These are phyloP conservation scores for Gossypium thurberi DNA, from an alignment of 345 rosid genomes.

Conservation along the genomic window DNA sequence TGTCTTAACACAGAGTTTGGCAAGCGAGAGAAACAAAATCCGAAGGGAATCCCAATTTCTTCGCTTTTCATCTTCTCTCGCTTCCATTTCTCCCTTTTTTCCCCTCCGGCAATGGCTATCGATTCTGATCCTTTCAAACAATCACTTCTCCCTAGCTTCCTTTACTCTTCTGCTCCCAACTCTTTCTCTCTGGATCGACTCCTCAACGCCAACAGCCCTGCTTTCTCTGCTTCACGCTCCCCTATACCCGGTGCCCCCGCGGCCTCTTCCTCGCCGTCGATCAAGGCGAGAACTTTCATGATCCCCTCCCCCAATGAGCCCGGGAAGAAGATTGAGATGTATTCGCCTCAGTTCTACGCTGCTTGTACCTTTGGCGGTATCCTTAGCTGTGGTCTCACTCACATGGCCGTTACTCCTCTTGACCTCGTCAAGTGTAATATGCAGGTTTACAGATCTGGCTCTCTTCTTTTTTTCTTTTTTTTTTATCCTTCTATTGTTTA, in stretches of 20 bases:
- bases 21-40: neutral
- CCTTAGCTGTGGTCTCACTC: conserved; percentile 84
- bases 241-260: conserved; percentile 17
- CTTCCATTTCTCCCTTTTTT: neutral
- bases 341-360: conserved; percentile 81
- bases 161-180: conserved; percentile 28
- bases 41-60: neutral
- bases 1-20: conserved; percentile 13
- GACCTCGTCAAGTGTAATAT: conserved; percentile 99
- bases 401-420: conserved; percentile 92
- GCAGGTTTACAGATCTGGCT: conserved; percentile 55
- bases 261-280: conserved; percentile 13
- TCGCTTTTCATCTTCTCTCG: conserved; percentile 4
- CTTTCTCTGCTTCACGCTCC: conserved; percentile 14
- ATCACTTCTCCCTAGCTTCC: conserved; percentile 60
- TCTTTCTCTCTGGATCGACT: conserved; percentile 27
- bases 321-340: conserved; percentile 67
- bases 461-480: neutral
- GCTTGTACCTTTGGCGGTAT: conserved; percentile 88
- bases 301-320: conserved; percentile 68
- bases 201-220: conserved; percentile 23
- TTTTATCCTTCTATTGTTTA: neutral
- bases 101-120: conserved; percentile 34
- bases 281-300: conserved; percentile 20
- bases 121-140: conserved; percentile 33